Evolutionary conservation across 768 basidiomycete genomes (phyloP).

Genomic region (Hirschioporus abietinus): DNA sequence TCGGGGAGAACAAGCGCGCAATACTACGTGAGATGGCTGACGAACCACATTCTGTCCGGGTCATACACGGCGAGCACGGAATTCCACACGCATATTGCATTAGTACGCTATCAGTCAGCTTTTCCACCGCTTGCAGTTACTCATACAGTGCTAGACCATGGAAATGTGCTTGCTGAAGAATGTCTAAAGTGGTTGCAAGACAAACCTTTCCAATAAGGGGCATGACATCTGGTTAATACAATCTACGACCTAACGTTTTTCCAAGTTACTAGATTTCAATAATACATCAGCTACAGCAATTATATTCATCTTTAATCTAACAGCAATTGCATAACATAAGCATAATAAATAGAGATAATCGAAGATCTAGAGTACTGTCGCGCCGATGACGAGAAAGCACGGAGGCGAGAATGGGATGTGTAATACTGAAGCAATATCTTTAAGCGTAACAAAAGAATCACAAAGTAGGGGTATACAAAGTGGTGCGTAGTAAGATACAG

Average conservation of each 20-base stretch:
- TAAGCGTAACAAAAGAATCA: not conserved
- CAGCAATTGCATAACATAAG: not conserved
- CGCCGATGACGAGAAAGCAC: not conserved
- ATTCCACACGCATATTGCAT: slow-evolving; percentile 75
- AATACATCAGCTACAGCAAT: not conserved
- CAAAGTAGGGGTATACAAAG: not conserved
- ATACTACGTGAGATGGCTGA: slow-evolving; percentile 38
- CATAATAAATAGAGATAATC: not conserved
- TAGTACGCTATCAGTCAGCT: slow-evolving; percentile 36
- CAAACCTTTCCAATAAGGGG: not conserved
- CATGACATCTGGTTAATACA: not conserved
- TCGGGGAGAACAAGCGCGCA: slow-evolving; percentile 46
- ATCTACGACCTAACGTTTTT: not conserved
- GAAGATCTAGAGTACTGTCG: not conserved
- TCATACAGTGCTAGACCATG: slow-evolving; percentile 37
- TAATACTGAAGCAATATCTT: not conserved
- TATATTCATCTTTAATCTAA: not conserved
- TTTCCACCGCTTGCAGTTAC: not conserved
- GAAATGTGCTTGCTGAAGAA: slow-evolving; percentile 41
- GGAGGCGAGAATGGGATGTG: not conserved
- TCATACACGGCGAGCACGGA: slow-evolving; percentile 39
- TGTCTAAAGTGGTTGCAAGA: slow-evolving; percentile 40
- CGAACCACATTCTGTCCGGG: slow-evolving; percentile 25
- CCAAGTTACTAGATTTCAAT: not conserved
- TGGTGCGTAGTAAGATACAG: not conserved